Conservation (phyloP, 2,329 filamentous ascomycete species). For the Exophiala spinifera region DNA sequence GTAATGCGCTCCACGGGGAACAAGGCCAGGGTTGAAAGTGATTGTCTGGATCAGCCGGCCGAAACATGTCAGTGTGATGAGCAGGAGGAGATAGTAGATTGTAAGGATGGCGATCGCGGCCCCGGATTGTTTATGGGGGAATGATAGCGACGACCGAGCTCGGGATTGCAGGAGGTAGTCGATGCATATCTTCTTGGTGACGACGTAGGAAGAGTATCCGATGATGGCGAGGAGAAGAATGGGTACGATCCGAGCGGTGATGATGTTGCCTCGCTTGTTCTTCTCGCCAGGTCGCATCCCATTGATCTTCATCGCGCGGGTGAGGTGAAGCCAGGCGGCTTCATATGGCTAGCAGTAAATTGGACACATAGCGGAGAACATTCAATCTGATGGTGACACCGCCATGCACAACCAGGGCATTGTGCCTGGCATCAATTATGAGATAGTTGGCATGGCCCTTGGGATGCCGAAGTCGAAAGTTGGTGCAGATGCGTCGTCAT, state of each 20-base stretch:
- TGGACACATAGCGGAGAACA: no score
- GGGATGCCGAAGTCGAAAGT: no score
- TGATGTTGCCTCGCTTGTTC: conserved; percentile 45
- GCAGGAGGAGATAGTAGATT: conserved; percentile 69
- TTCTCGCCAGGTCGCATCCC: conserved; percentile 15
- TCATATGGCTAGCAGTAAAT: no score
- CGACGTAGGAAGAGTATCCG: conserved; percentile 68
- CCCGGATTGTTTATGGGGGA: conserved; percentile 45
- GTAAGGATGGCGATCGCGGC: conserved; percentile 68
- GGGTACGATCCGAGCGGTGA: conserved; percentile 66
- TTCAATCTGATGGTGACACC: no score
- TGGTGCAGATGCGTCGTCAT: no score
- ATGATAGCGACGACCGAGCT: conserved; percentile 34
- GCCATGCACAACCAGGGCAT: no score
- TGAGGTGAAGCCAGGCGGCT: neutral
- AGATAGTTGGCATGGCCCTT: no score
- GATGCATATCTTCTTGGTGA: conserved; percentile 66
- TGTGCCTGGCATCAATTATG: no score
- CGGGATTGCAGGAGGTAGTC: conserved; percentile 63
- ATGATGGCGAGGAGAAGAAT: conserved; percentile 63
- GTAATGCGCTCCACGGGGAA: conserved; percentile 59
- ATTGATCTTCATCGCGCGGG: conserved; percentile 10
- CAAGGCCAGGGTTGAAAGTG: conserved; percentile 67
- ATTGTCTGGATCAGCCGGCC: conserved; percentile 68
- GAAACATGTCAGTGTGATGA: conserved; percentile 66